Evolutionary conservation across 2,329 filamentous ascomycete species (phyloP).

Genomic region (Parastagonospora nodorum): DNA sequence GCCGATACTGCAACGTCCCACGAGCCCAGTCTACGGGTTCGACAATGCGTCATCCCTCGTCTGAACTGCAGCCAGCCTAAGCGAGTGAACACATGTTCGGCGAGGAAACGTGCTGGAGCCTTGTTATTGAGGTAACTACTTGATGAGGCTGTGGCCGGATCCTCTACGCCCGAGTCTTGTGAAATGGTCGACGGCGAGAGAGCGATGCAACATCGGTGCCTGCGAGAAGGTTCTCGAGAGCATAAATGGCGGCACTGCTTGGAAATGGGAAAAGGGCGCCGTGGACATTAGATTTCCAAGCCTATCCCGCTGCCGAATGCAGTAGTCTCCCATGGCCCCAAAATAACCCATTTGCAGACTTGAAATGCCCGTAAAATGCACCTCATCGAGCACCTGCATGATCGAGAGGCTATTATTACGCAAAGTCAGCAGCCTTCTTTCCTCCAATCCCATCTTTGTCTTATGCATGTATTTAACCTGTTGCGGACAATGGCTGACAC

Average conservation of each 20-base stretch:
- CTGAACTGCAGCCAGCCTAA: background rate
- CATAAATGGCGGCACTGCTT: too few relatives aligned
- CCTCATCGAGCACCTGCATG: slow-evolving; percentile 2
- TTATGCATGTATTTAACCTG: slow-evolving; percentile 3
- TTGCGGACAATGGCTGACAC: slow-evolving; percentile 20
- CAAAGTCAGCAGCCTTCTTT: background rate
- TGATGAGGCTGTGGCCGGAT: slow-evolving; percentile 1
- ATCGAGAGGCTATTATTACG: slow-evolving; percentile 5
- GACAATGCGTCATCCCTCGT: slow-evolving; percentile 1
- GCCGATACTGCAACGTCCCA: too few relatives aligned
- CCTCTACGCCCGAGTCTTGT: background rate
- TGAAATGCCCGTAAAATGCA: slow-evolving; percentile 6
- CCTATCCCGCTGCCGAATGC: background rate
- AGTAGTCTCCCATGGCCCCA: slow-evolving; percentile 6
- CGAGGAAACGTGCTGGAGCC: background rate
- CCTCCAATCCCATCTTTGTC: slow-evolving; percentile 4
- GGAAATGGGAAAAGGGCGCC: background rate
- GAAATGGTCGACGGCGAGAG: background rate
- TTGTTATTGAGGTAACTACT: slow-evolving; percentile 3
- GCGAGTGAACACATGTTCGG: slow-evolving; percentile 5
- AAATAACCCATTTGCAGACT: slow-evolving; percentile 16
- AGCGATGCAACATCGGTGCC: background rate
- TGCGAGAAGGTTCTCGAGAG: background rate
- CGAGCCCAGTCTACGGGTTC: background rate
- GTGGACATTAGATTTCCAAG: background rate